Conservation (phyloP, 2,329 filamentous ascomycete genomes). For the Diplodia seriata region DNA sequence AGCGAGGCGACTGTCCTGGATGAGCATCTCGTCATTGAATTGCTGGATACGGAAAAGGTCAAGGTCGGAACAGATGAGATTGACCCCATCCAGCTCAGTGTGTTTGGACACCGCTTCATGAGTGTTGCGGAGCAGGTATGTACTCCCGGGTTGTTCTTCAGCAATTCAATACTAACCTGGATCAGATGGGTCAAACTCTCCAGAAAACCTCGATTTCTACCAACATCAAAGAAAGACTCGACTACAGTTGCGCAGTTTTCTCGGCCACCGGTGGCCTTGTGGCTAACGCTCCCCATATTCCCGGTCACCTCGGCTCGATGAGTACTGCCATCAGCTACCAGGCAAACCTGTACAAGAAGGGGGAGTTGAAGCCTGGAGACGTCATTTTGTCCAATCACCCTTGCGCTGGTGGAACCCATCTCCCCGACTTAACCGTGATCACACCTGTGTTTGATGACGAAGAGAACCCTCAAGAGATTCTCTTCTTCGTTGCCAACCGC, state of each 20-base stretch:
- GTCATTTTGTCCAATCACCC: conserved; percentile 42
- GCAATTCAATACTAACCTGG: neutral
- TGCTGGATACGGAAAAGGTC: conserved; percentile 46
- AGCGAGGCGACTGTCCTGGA: conserved; percentile 40
- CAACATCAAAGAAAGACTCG: conserved; percentile 43
- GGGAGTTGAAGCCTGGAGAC: conserved; percentile 39
- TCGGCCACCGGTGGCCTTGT: conserved; percentile 38
- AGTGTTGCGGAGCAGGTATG: conserved; percentile 37
- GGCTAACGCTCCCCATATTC: conserved; percentile 42
- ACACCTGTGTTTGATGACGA: conserved; percentile 41
- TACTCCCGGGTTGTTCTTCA: neutral
- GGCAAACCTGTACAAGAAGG: conserved; percentile 36
- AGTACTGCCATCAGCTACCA: conserved; percentile 41
- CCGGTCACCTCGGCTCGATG: conserved; percentile 41
- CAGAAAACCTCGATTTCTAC: conserved; percentile 39
- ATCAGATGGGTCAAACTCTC: conserved; percentile 38
- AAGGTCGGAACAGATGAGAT: conserved; percentile 27
- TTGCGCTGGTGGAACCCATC: conserved; percentile 41
- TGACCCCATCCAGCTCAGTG: conserved; percentile 36
- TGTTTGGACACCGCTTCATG: conserved; percentile 41
- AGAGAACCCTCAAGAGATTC: conserved; percentile 34
- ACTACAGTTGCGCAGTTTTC: conserved; percentile 41
- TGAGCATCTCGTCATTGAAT: conserved; percentile 51
- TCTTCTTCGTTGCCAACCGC: conserved; percentile 42
- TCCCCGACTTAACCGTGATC: conserved; percentile 42